Evolutionary conservation across 177 flowering plant species (phyloP).

Genomic region (Vitis hybrid): DNA sequence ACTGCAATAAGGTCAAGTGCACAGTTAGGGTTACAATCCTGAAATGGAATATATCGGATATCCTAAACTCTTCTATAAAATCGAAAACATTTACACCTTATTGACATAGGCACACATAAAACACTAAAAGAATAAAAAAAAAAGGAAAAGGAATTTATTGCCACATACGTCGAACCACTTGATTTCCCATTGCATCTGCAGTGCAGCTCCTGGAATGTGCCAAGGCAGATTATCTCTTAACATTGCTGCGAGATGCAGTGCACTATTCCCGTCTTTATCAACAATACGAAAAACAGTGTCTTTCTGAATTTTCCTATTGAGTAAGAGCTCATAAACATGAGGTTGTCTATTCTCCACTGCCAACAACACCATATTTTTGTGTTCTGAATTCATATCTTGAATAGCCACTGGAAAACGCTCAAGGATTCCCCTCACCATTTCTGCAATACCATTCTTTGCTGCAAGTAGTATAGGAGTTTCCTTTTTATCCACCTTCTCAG

Average conservation of each 20-base stretch:
- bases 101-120: no score
- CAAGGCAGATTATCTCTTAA: slow-evolving; percentile 32
- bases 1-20: slow-evolving; percentile 12
- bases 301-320: slow-evolving; percentile 7
- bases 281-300: slow-evolving; percentile 18
- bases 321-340: slow-evolving; percentile 15
- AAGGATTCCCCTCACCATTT: slow-evolving; percentile 36
- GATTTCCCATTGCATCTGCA: slow-evolving; percentile 52
- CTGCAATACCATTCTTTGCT: slow-evolving; percentile 37
- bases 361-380: slow-evolving; percentile 24
- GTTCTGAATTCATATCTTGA: slow-evolving; percentile 25
- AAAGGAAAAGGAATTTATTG: no score
- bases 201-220: slow-evolving; percentile 44
- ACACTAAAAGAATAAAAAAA: no score
- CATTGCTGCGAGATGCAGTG: slow-evolving; percentile 36
- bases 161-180: slow-evolving; percentile 42
- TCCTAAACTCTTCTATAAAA: no score
- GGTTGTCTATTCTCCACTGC: slow-evolving; percentile 33
- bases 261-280: slow-evolving; percentile 31
- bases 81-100: no score
- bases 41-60: no score
- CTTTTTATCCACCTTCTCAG: not conserved
- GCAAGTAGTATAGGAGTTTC: slow-evolving; percentile 36
- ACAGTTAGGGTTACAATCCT: no score
- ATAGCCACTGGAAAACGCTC: slow-evolving; percentile 33